Evolutionary conservation across 2,329 filamentous ascomycete genomes (phyloP).

Genomic region (Botryotinia narcissicola): DNA sequence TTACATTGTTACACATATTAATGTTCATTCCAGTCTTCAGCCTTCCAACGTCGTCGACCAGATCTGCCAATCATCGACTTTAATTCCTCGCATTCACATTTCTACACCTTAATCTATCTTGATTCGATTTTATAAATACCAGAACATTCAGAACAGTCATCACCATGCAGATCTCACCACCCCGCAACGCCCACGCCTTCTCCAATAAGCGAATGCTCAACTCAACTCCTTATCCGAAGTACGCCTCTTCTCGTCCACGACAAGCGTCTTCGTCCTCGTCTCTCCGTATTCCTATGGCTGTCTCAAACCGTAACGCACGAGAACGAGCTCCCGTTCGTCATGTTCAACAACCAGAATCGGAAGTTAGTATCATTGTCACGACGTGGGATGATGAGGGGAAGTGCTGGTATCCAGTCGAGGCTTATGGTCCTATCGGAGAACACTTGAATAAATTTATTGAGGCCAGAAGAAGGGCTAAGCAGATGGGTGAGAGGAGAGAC

Average conservation of each 20-base stretch:
- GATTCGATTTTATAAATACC: background rate
- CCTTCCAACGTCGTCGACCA: background rate
- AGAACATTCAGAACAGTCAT: background rate
- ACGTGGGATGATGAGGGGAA: constrained; percentile 22
- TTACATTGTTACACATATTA: constrained; percentile 20
- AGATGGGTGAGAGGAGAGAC: constrained; percentile 12
- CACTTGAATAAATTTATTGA: constrained; percentile 22
- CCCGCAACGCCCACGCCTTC: constrained; percentile 18
- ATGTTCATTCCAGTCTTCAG: constrained; percentile 18
- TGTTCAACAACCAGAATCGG: constrained; percentile 18
- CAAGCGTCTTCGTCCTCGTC: constrained; percentile 16
- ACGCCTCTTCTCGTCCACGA: constrained; percentile 10
- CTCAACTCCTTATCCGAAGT: constrained; percentile 8
- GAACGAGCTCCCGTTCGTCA: constrained; percentile 16
- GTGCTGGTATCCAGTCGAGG: constrained; percentile 22
- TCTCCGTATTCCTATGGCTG: constrained; percentile 8
- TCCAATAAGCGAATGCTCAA: constrained; percentile 18
- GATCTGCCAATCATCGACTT: background rate
- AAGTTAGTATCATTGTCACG: constrained; percentile 24
- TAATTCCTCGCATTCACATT: background rate
- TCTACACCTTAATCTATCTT: background rate
- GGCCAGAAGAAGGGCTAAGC: constrained; percentile 12
- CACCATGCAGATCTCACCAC: constrained; percentile 21
- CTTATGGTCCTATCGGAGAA: constrained; percentile 20
- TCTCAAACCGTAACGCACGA: constrained; percentile 2